Conservation (phyloP, 2,329 filamentous ascomycete genomes). For the Claviceps capensis region DNA sequence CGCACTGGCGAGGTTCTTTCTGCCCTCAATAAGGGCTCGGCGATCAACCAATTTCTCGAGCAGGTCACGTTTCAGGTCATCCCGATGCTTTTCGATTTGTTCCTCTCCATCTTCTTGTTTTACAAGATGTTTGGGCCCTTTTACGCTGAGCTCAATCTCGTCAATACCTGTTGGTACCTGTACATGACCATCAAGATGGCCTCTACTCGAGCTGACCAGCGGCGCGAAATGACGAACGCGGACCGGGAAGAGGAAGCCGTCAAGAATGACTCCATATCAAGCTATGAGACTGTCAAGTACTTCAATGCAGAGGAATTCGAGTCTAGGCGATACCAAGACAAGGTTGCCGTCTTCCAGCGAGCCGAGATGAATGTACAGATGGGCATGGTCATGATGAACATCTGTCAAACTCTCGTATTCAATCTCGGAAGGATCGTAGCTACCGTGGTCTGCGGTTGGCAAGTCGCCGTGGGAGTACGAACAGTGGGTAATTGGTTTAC, state of each 20-base stretch:
- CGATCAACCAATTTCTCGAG: constrained; percentile 93
- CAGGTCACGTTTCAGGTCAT: constrained; percentile 92
- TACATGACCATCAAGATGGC: constrained; percentile 96
- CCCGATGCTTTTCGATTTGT: constrained; percentile 85
- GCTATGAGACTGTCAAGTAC: constrained; percentile 92
- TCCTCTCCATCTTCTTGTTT: constrained; percentile 68
- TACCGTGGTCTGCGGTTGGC: constrained; percentile 62
- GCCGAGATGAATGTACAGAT: constrained; percentile 66
- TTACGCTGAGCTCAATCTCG: constrained; percentile 77
- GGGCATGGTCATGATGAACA: constrained; percentile 68
- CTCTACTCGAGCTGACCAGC: constrained; percentile 78
- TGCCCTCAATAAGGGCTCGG: constrained; percentile 86
- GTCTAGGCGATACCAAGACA: constrained; percentile 56
- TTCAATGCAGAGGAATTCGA: constrained; percentile 78
- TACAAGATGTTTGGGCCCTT: constrained; percentile 50
- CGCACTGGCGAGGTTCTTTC: constrained; percentile 93
- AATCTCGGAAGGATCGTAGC: constrained; percentile 61
- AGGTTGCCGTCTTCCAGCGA: constrained; percentile 56
- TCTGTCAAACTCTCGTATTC: constrained; percentile 67
- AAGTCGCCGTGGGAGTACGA: constrained; percentile 54
- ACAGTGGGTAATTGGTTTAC: constrained; percentile 59
- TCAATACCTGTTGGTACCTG: constrained; percentile 91
- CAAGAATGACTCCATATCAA: constrained; percentile 96
- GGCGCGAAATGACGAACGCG: constrained; percentile 87
- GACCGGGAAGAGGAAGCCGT: constrained; percentile 92